Conservation (phyloP, 1,284 basidiomycete species). For the Chondrostereum purpureum region DNA sequence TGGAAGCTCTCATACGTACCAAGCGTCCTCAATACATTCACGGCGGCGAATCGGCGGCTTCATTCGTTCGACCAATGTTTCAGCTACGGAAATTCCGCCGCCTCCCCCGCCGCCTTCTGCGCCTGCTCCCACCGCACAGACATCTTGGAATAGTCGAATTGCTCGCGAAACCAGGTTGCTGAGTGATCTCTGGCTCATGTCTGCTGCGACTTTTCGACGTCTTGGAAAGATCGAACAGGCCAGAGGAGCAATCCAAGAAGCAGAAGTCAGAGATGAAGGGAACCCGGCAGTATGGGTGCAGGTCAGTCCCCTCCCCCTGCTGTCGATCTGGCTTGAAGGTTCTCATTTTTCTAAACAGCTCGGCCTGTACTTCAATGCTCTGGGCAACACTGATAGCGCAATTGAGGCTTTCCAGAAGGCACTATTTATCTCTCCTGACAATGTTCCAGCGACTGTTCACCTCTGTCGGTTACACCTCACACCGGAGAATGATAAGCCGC, state of each 20-base stretch:
- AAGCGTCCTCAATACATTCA: conserved; percentile 65
- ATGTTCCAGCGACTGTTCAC: conserved; percentile 72
- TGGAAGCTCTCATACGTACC: conserved; percentile 55
- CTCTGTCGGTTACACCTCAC: conserved; percentile 71
- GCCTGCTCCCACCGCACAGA: conserved; percentile 29
- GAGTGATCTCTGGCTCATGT: conserved; percentile 89
- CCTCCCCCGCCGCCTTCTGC: conserved; percentile 36
- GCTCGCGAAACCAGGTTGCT: conserved; percentile 69
- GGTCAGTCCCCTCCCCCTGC: conserved; percentile 35
- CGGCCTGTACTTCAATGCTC: conserved; percentile 66
- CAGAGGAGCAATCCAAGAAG: conserved; percentile 89
- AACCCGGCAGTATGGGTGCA: conserved; percentile 94
- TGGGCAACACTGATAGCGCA: conserved; percentile 54
- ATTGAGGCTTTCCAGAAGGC: conserved; percentile 79
- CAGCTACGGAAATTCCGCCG: conserved; percentile 28
- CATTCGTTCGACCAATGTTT: conserved; percentile 17
- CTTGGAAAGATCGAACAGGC: conserved; percentile 87
- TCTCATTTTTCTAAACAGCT: conserved; percentile 52
- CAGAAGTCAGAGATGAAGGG: conserved; percentile 81
- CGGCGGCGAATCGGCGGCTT: conserved; percentile 10
- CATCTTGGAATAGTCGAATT: conserved; percentile 38
- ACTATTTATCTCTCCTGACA: conserved; percentile 70
- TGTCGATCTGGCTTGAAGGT: conserved; percentile 3
- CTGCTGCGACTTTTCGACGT: conserved; percentile 89
- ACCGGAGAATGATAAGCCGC: conserved; percentile 17